Conservation (phyloP, 371 early-diverging fungal genomes). For the Furculomyces boomerangus region DNA sequence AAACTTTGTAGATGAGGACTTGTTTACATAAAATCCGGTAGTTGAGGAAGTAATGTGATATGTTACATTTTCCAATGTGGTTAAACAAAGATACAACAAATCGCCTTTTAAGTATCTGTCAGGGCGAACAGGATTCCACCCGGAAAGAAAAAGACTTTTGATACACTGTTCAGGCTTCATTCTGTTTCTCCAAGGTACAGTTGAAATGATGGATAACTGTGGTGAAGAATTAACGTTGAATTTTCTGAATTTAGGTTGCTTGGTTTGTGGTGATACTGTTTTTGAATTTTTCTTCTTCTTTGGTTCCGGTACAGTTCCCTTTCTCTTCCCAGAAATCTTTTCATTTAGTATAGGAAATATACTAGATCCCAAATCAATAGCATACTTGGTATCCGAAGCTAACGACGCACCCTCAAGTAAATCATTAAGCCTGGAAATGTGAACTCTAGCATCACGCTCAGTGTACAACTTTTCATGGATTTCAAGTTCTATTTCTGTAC, state of each 20-base stretch:
- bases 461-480: constrained; percentile 64
- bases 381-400: constrained; percentile 38
- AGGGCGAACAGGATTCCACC: constrained; percentile 84
- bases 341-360: constrained; percentile 46
- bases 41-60: constrained; percentile 68
- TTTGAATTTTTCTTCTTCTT: neutral
- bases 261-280: neutral
- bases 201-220: constrained; percentile 3
- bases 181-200: constrained; percentile 6
- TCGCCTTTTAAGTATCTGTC: constrained; percentile 61
- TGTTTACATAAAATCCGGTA: constrained; percentile 77
- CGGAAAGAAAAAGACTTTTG: constrained; percentile 54
- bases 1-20: constrained; percentile 50
- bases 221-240: constrained; percentile 6
- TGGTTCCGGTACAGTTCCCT: constrained; percentile 28
- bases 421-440: constrained; percentile 72
- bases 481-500: constrained; percentile 41
- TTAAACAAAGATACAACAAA: constrained; percentile 61
- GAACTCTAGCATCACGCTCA: constrained; percentile 78
- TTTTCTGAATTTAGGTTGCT: constrained; percentile 28
- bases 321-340: neutral
- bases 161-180: constrained; percentile 39
- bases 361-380: constrained; percentile 53
- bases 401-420: constrained; percentile 59
- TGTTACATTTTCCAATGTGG: constrained; percentile 62